These are phyloP conservation scores for Solanum chacoense DNA, from an alignment of 305 asterid species.

Conservation along the genomic window DNA sequence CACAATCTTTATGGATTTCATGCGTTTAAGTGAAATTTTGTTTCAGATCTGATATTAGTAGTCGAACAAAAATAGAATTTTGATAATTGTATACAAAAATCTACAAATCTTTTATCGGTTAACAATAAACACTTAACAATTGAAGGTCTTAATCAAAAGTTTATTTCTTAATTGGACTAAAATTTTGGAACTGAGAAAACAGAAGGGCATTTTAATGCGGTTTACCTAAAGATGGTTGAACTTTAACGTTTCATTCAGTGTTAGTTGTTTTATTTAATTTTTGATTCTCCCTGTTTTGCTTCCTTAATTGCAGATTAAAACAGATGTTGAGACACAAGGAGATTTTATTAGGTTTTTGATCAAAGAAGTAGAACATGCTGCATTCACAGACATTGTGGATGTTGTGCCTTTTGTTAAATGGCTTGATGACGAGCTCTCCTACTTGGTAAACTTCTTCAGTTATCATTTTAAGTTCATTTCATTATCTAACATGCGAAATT, in stretches of 20 bases:
- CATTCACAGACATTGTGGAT: constrained; percentile 83
- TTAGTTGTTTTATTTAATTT: neutral
- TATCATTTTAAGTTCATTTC: neutral
- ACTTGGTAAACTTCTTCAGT: constrained; percentile 37
- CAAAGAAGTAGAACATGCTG: constrained; percentile 88
- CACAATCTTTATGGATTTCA: neutral
- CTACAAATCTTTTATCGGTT: neutral
- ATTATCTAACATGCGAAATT: neutral
- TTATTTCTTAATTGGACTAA: neutral
- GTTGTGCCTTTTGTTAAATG: constrained; percentile 93
- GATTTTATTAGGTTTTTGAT: constrained; percentile 91
- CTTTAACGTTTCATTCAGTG: neutral
- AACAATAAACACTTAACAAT: neutral
- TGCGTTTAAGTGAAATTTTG: neutral
- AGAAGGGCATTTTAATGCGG: neutral
- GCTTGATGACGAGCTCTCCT: constrained; percentile 97
- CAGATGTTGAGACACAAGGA: constrained; percentile 90
- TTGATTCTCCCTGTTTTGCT: neutral
- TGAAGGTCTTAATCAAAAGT: neutral
- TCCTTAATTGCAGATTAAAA: constrained; percentile 62
- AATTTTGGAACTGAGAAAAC: neutral
- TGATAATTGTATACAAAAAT: neutral
- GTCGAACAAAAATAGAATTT: neutral
- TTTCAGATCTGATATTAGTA: neutral
- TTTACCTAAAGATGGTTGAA: neutral